Percentiles rank a stretch among this genome's conserved stretches.
Conservation (phyloP, 1,284 basidiomycete species). For the Naganishia sp. region DNA sequence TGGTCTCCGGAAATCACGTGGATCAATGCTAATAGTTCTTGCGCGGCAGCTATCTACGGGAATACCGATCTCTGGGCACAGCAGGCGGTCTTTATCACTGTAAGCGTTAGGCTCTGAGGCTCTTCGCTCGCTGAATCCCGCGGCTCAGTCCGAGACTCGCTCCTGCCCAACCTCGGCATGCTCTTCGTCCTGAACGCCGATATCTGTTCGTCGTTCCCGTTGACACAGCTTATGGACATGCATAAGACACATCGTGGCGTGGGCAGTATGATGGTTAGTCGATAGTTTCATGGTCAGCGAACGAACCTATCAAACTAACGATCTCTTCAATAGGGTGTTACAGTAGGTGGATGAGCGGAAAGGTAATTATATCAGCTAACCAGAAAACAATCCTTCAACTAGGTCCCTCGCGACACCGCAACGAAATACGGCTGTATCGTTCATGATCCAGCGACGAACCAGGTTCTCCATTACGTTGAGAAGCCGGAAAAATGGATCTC, state of each 20-base stretch:
- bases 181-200: constrained; percentile 60
- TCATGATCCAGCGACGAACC: constrained; percentile 51
- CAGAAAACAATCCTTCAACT: background rate
- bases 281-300: too few relatives aligned
- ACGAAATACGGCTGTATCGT: constrained; percentile 58
- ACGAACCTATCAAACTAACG: too few relatives aligned
- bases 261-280: constrained; percentile 51
- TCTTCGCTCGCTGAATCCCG: constrained; percentile 27
- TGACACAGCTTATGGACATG: constrained; percentile 54
- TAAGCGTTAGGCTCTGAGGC: constrained; percentile 1
- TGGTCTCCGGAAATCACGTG: constrained; percentile 10
- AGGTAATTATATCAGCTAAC: too few relatives aligned
- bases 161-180: constrained; percentile 55
- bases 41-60: constrained; percentile 54
- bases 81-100: constrained; percentile 55
- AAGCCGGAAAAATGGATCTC: constrained; percentile 59
- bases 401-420: constrained; percentile 56
- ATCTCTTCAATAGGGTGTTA: constrained; percentile 44
- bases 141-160: constrained; percentile 56
- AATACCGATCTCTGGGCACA: constrained; percentile 58
- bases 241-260: constrained; percentile 58
- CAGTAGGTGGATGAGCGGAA: constrained; percentile 38
- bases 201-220: constrained; percentile 57
- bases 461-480: constrained; percentile 57
- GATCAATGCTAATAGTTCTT: background rate